These are phyloP conservation scores for Melanopsichium pennsylvanicum DNA, from an alignment of 1,284 basidiomycete genomes.

Conservation along the genomic window DNA sequence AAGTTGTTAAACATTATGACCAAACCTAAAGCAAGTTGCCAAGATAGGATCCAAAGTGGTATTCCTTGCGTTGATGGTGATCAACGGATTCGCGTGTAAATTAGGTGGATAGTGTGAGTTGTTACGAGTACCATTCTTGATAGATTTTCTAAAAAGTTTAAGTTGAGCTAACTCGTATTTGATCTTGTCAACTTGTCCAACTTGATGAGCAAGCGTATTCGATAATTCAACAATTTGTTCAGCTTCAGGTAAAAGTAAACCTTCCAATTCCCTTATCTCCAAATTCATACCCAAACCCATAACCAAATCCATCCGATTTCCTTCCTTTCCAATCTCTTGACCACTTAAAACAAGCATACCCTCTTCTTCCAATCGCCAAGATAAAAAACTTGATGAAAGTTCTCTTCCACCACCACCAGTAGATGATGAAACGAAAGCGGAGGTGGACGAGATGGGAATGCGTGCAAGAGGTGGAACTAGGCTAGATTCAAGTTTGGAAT, in stretches of 20 bases:
- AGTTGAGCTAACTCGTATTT: constrained; percentile 10
- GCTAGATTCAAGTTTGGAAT: constrained; percentile 28
- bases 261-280: constrained; percentile 38
- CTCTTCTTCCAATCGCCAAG: constrained; percentile 41
- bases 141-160: constrained; percentile 20
- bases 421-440: not conserved
- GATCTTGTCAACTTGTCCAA: constrained; percentile 9
- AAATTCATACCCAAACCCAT: constrained; percentile 29
- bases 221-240: constrained; percentile 42
- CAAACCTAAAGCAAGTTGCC: no score
- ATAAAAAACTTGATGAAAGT: constrained; percentile 33
- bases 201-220: constrained; percentile 27
- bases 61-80: no score
- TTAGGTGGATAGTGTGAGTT: constrained; percentile 35
- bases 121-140: constrained; percentile 11
- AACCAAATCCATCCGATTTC: constrained; percentile 1
- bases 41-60: no score
- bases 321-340: no score
- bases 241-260: constrained; percentile 41
- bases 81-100: constrained; percentile 7
- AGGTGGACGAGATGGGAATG: constrained; percentile 9
- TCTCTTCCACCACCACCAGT: constrained; percentile 12
- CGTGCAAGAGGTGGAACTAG: constrained; percentile 36
- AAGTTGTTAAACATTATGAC: no score
- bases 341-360: constrained; percentile 3